phyloP scores from a whole-genome alignment of 2,329 filamentous ascomycete genomes.

The Aureobasidium sp. region DNA sequence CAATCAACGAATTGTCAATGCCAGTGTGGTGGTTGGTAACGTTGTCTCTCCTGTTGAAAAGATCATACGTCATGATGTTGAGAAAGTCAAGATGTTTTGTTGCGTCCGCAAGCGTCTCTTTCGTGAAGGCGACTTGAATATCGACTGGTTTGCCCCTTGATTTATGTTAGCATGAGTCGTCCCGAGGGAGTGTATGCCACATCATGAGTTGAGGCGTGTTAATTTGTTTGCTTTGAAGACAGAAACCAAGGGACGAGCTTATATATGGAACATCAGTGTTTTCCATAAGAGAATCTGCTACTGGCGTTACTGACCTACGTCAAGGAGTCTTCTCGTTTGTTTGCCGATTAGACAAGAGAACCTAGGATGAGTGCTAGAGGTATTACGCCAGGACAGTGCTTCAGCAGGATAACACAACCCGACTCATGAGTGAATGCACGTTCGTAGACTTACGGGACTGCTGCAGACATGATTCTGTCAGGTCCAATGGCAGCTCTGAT shows the following conservation, averaged over 20 bases:
- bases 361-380: too few species aligned
- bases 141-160: constrained; percentile 45
- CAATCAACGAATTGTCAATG: constrained; percentile 45
- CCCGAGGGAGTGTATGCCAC: neutral
- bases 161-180: neutral
- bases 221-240: neutral
- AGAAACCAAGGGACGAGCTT: neutral
- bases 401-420: neutral
- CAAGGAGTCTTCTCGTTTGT: neutral
- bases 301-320: neutral
- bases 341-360: too few species aligned
- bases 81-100: constrained; percentile 54
- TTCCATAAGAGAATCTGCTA: neutral
- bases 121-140: constrained; percentile 56
- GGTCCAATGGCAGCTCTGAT: constrained; percentile 50
- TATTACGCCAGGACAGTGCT: neutral
- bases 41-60: constrained; percentile 61
- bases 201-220: neutral
- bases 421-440: neutral
- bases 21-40: constrained; percentile 57
- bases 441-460: constrained; percentile 42
- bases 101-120: constrained; percentile 48
- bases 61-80: constrained; percentile 64
- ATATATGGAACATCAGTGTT: neutral
- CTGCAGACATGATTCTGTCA: constrained; percentile 54